Base-by-base conservation (phyloP, 2,329 filamentous ascomycete genomes). In the Aspergillus pseudotamarii region DNA sequence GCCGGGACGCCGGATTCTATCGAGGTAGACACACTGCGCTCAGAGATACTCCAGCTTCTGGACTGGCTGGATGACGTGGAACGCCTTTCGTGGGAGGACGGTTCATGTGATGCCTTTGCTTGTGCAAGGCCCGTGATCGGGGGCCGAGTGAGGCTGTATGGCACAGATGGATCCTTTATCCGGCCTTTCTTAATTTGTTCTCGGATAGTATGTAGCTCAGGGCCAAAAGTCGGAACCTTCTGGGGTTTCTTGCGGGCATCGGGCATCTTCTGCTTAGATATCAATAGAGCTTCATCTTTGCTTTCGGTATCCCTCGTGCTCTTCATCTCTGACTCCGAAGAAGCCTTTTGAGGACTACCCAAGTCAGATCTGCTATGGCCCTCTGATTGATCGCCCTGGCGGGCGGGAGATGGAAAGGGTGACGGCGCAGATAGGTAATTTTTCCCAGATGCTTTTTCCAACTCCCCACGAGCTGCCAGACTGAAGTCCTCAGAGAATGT, bases 41-140 rank as follows among this genome's bases (percentile, higher is more conserved):
- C 82, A 26, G 85, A 84, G 56, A 88, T 87, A 69, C 84, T 88
- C 86, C 86, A 88, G 59, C 86, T 81, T 14, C 84, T 80, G 61
- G 80, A 81, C 10, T 78, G 74, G 16, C 76, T 75, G 11, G 80
- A 71, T 3, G 77, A 69, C 4, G 76, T 75, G 6, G 77, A 77
- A 16, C 77, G 78, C 64, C 60, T 74, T 4, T 68, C 71, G 9
- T 71, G 71, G 23, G 68, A 68, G 6, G 67, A 62, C 11, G 69
- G 64, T 12, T 59, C 66, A 32, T 67, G 67, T 14, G 72, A 76
- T 32, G 75, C 75, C 53, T 80, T 75, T 12, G 80, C 75, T 56
- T 75, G 73, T 19, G 81, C 74, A 19, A 84, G 76, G 5, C 81
- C 80, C 38, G 82, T 83, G n/a, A 82, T 73, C 36, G 80, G 80